Evolutionary conservation across 257 asterid genomes (phyloP).

Genomic region (Lithospermum erythrorhizon): DNA sequence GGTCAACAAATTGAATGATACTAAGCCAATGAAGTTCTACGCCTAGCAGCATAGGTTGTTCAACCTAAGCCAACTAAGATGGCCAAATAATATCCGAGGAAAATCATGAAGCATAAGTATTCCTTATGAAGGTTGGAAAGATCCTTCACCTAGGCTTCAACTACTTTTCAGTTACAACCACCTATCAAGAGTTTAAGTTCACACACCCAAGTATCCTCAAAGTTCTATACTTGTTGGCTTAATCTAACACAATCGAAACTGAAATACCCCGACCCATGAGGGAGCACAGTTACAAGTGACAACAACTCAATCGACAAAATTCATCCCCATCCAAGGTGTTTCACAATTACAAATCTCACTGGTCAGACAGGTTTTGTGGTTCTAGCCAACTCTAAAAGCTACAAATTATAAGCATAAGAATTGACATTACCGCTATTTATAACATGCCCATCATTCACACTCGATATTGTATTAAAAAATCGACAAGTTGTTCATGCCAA

Average conservation of each 20-base stretch:
- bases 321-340: no score
- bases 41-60: neutral
- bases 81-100: neutral
- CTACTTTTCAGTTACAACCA: neutral
- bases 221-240: neutral
- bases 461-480: neutral
- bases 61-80: neutral
- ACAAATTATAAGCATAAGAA: no score
- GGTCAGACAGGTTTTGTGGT: no score
- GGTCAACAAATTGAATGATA: neutral
- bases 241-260: neutral
- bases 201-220: neutral
- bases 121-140: neutral
- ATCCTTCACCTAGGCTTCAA: neutral
- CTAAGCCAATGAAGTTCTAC: neutral
- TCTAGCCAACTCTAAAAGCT: no score
- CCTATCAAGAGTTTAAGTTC: neutral
- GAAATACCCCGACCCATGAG: no score
- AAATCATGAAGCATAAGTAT: neutral
- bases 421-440: no score
- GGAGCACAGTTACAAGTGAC: no score
- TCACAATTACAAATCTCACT: neutral
- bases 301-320: neutral
- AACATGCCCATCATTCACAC: no score
- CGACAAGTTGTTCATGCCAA: no score